Evolutionary conservation across 2,329 filamentous ascomycete species (phyloP).

Genomic region (Colletotrichum sojae): DNA sequence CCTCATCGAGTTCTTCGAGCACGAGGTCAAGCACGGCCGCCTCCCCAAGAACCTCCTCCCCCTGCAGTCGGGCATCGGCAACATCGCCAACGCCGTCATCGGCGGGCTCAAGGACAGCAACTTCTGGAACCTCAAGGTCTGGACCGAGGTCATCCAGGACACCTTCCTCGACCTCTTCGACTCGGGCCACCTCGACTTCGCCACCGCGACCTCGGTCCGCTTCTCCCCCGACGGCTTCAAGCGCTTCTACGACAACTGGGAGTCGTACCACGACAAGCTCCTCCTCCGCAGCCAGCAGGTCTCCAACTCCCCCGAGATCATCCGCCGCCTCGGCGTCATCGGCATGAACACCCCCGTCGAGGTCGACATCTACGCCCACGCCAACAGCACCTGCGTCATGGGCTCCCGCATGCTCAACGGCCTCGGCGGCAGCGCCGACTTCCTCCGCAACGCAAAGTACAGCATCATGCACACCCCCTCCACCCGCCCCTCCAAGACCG

Average conservation of each 20-base stretch:
- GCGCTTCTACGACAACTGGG: constrained; percentile 91
- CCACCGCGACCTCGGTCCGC: constrained; percentile 89
- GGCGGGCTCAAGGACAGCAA: constrained; percentile 85
- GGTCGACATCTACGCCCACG: constrained; percentile 95
- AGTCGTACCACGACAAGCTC: constrained; percentile 83
- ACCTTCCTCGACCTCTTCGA: constrained; percentile 95
- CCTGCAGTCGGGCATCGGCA: constrained; percentile 90
- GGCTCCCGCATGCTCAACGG: constrained; percentile 90
- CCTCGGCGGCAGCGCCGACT: constrained; percentile 85
- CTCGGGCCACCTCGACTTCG: constrained; percentile 88
- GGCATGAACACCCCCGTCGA: constrained; percentile 97
- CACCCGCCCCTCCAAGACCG: constrained; percentile 83
- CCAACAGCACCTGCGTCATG: constrained; percentile 92
- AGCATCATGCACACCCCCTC: constrained; percentile 95
- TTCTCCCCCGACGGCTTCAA: constrained; percentile 94
- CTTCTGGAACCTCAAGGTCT: constrained; percentile 90
- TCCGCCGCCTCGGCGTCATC: constrained; percentile 87
- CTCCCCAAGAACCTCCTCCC: constrained; percentile 84
- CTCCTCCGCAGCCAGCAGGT: constrained; percentile 90
- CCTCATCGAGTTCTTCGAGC: constrained; percentile 86
- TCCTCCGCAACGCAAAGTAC: constrained; percentile 85
- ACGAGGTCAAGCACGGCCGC: constrained; percentile 84
- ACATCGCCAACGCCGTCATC: constrained; percentile 93
- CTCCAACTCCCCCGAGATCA: constrained; percentile 92
- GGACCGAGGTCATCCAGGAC: constrained; percentile 94